Evolutionary conservation across 768 basidiomycete genomes (phyloP).

Genomic region (Termitomyces bulborhizus): DNA sequence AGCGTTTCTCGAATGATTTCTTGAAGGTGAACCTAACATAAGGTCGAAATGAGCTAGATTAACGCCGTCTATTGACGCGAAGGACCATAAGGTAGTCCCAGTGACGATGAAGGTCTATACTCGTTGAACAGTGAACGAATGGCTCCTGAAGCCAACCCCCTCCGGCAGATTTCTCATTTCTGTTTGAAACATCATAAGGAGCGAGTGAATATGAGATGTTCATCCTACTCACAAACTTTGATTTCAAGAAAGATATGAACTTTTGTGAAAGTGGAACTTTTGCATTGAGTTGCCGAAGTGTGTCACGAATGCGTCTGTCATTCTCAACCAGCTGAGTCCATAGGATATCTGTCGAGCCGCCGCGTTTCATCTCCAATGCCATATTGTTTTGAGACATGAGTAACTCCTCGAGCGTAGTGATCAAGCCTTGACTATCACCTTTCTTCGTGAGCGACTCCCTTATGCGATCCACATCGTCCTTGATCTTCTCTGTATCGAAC

Average conservation of each 20-base stretch:
- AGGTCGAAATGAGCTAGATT: not conserved
- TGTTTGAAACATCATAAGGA: not conserved
- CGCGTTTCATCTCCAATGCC: conserved; percentile 8
- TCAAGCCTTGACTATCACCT: conserved; percentile 1
- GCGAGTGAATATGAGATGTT: not conserved
- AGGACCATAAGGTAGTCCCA: not conserved
- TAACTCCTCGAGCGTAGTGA: not conserved
- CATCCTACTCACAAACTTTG: conserved; percentile 6
- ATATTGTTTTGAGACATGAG: conserved; percentile 4
- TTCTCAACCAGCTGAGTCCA: conserved; percentile 12
- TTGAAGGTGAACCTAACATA: not conserved
- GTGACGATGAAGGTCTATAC: not conserved
- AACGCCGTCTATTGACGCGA: not conserved
- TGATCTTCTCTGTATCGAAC: conserved; percentile 8
- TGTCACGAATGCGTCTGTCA: conserved; percentile 9
- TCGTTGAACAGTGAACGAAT: not conserved
- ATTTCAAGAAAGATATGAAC: conserved; percentile 7
- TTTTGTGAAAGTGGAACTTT: conserved; percentile 11
- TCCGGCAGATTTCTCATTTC: not conserved
- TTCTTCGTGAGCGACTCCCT: conserved; percentile 6
- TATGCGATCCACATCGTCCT: conserved; percentile 6
- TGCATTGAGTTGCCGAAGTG: conserved; percentile 5
- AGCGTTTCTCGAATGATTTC: no score
- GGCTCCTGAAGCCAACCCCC: not conserved
- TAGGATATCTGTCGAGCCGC: conserved; percentile 4